Evolutionary conservation across 345 rosid species (phyloP).

Genomic region (Brassica napus): Da-Ae NC_063445.1:356501-357000

Average conservation of each 20-base stretch:
- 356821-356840: neutral
- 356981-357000: neutral
- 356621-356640: slow-evolving; percentile 2
- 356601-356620: neutral
- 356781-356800: neutral
- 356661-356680: neutral
- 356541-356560: neutral
- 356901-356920: neutral
- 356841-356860: neutral
- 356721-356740: slow-evolving; percentile 12
- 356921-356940: neutral
- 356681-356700: neutral
- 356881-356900: neutral
- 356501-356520: neutral
- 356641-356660: neutral
- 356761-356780: neutral
- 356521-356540: neutral
- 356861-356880: neutral
- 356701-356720: neutral
- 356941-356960: neutral
- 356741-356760: neutral
- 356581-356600: neutral
- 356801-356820: neutral
- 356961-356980: neutral
- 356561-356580: neutral